Base-by-base conservation (phyloP, 345 rosid species). In the Draba incana region DNA sequence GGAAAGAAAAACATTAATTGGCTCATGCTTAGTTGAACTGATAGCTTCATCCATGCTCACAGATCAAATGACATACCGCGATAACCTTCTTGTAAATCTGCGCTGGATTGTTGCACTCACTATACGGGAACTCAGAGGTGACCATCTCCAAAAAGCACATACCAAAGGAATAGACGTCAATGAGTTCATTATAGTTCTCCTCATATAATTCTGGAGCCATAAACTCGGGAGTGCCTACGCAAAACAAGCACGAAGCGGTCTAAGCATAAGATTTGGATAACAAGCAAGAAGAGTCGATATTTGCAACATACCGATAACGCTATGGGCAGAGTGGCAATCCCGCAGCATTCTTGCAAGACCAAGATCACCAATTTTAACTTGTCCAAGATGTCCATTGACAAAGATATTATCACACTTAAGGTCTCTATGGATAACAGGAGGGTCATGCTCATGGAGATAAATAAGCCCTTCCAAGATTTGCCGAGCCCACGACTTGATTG, bases 151-250 rank as follows among this genome's bases (percentile, higher is more conserved):
- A 28, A 61, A 89, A 80, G 64, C 93, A 85, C 96, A 89, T 81
- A 64, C 96, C 96, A 71, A 89, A 89, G 15, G 96, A 87, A 76
- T 89, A 89, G 50, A 89, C 87, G 76, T 89, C 93, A 35, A 87
- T 89, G 23, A 89, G 89, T 63, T 89, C 89, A 72, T 83, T 87
- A 79, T 89, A 89, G 64, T 87, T 83, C 80, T 89, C 93, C 35
- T 89, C 92, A 55, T 89, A 89, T 51, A 89, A 65, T 65, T 89
- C 96, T 13, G 96, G 96, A 38, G 96, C 96, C 96, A 89, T 89
- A 79, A 86, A 89, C 73, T 89, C 96, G 0, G 96, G 96, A 42
- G 96, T 89, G 67, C 96, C 96, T 86, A 70, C 13, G 60, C 14
- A 70, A 49, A 64, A 50, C 51, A 57, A 50, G 39, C 45, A 64